phyloP scores from a whole-genome alignment of 192 early-diverging fungal species.

The Coemansia sp. region DNA sequence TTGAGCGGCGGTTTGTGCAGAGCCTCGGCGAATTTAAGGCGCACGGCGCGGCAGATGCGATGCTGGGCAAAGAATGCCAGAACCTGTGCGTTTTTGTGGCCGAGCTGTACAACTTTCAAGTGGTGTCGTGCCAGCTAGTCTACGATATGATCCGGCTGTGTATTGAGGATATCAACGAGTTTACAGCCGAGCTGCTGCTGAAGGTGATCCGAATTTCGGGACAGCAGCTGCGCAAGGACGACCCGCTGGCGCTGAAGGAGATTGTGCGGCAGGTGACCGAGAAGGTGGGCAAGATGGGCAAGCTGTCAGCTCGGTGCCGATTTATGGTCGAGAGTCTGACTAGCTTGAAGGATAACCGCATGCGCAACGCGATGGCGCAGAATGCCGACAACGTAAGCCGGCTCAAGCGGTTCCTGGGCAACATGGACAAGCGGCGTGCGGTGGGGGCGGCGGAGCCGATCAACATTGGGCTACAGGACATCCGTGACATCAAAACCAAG shows the following conservation, averaged over 20 bases:
- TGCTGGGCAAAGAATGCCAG: constrained; percentile 65
- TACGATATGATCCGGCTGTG: constrained; percentile 80
- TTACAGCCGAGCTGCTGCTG: constrained; percentile 86
- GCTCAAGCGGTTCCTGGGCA: constrained; percentile 76
- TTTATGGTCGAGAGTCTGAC: constrained; percentile 96
- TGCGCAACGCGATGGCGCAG: constrained; percentile 57
- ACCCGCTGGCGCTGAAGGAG: constrained; percentile 86
- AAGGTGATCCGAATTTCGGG: constrained; percentile 69
- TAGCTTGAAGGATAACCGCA: constrained; percentile 89
- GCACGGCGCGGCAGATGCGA: constrained; percentile 36
- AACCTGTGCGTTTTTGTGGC: constrained; percentile 78
- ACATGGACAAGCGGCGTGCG: constrained; percentile 55
- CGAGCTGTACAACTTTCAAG: constrained; percentile 88
- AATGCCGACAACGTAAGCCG: constrained; percentile 62
- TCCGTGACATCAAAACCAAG: constrained; percentile 71
- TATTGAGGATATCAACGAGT: constrained; percentile 67
- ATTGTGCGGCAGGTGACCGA: constrained; percentile 61
- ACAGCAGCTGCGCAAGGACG: constrained; percentile 82
- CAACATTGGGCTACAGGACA: constrained; percentile 80
- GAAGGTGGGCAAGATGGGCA: constrained; percentile 19
- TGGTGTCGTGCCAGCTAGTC: constrained; percentile 76
- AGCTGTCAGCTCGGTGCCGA: constrained; percentile 62
- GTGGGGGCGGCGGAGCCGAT: constrained; percentile 65
- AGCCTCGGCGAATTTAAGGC: constrained; percentile 23
- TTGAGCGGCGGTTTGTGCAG: constrained; percentile 57